These are phyloP conservation scores for Botrytis paeoniae DNA, from an alignment of 2,329 filamentous ascomycete genomes.

Conservation along the genomic window DNA sequence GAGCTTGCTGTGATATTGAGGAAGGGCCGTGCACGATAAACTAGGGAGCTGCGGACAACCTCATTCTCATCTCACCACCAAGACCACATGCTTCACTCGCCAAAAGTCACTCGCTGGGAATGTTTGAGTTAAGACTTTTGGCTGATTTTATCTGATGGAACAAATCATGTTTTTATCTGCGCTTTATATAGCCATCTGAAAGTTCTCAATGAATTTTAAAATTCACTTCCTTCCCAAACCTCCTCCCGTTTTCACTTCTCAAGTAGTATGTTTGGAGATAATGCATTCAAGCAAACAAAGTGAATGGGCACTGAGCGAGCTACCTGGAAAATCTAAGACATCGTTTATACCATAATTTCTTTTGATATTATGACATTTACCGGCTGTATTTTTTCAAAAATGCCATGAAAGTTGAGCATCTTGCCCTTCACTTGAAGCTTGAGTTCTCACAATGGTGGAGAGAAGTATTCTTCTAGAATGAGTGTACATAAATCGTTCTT, in stretches of 20 bases:
- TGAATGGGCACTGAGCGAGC: neutral
- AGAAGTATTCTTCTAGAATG: neutral
- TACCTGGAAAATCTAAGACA: too few relatives aligned
- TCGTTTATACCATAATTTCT: neutral
- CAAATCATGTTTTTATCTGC: neutral
- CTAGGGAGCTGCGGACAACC: constrained; percentile 14
- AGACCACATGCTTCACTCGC: neutral
- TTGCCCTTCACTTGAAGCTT: neutral
- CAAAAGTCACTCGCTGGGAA: neutral
- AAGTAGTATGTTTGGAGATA: neutral
- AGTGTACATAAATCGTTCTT: neutral
- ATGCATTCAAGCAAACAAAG: neutral
- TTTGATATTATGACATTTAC: neutral
- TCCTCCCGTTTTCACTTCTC: neutral
- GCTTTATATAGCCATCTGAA: neutral
- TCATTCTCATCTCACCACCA: neutral
- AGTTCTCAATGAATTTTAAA: neutral
- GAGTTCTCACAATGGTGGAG: neutral
- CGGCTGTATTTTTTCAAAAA: too few relatives aligned
- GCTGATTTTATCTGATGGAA: neutral
- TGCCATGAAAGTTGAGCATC: neutral
- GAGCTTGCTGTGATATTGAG: constrained; percentile 21
- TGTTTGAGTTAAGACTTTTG: neutral
- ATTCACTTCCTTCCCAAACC: neutral
- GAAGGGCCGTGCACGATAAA: constrained; percentile 19